phyloP scores from a whole-genome alignment of 1,139 yeast genomes.

The Kurtzmaniella quercitrusa region DNA sequence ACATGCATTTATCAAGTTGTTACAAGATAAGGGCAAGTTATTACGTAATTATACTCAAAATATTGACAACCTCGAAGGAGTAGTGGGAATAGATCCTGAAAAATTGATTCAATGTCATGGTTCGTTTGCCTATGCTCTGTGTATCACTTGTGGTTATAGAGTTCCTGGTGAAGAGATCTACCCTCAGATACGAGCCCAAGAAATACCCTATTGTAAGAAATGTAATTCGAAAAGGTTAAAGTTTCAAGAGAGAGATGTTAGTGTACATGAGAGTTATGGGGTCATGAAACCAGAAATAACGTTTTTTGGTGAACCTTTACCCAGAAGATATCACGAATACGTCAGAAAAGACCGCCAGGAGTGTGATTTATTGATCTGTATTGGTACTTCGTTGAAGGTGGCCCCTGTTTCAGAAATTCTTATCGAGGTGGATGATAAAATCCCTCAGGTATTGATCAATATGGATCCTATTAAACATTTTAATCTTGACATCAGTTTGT shows the following conservation, averaged over 20 bases:
- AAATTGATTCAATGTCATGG: conserved; percentile 93
- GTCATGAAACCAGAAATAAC: conserved; percentile 94
- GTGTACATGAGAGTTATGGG: conserved; percentile 53
- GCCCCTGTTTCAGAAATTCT: conserved; percentile 95
- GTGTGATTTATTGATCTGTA: conserved; percentile 80
- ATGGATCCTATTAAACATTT: conserved; percentile 74
- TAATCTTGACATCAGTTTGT: conserved; percentile 74
- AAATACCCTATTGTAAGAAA: conserved; percentile 69
- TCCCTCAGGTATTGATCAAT: conserved; percentile 84
- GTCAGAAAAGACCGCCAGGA: conserved; percentile 54
- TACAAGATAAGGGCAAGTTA: conserved; percentile 76
- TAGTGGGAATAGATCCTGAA: conserved; percentile 70
- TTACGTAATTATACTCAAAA: conserved; percentile 91
- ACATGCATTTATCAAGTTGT: conserved; percentile 73
- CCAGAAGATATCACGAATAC: conserved; percentile 63
- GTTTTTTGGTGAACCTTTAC: conserved; percentile 87
- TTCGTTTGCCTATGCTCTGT: conserved; percentile 87
- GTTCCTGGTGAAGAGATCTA: conserved; percentile 68
- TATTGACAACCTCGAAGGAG: conserved; percentile 84
- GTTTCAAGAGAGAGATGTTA: conserved; percentile 22
- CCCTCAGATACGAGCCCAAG: conserved; percentile 53
- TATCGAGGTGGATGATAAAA: conserved; percentile 60
- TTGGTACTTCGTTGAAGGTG: conserved; percentile 92
- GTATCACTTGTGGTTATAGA: conserved; percentile 70
- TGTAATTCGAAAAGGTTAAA: conserved; percentile 49